Evolutionary conservation across 2,329 filamentous ascomycete genomes (phyloP), one percentile per base, ranked within the genome.

Genomic region (Beauveria sp.): DNA sequence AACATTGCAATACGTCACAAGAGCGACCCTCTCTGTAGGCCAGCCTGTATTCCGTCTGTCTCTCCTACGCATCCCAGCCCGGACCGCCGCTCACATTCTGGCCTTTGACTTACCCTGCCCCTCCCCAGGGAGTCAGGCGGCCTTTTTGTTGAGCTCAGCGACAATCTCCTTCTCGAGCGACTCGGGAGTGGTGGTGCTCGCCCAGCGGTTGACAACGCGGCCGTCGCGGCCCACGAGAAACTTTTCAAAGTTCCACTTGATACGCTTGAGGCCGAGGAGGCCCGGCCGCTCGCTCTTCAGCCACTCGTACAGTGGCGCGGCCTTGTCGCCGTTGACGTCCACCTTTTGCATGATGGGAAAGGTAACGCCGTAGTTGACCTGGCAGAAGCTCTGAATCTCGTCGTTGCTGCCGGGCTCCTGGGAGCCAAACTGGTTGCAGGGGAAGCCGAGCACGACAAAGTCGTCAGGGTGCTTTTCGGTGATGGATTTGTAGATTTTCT

Each of bases 231-330:
- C 89, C 66, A 99, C 80, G 65, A 99, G 79, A 78, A 97, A 99
- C 84, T 99, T 99, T 77, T 99, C 94, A 80, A 97, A 99, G 79
- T 99, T 99, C 94, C 94, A 99, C 88, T 97, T 97, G 70, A 99
- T 82, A 64, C 87, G 77, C 87, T 96, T 93, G 71, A 97, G 74
- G 22, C 94, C 94, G 77, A 97, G 77, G 61, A 97, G 70, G 24
- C 94, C 92, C 1, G 93, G 84, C 80, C 91, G 88, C 76, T 87
- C 78, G 48, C 76, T 75, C 80, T 88, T 89, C 70, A 89, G 75
- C 84, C 84, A 99, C 72, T 89, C 82, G 75, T 83, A 97, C 43
- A 96, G 76, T 1, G 92, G 92, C 68, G 86, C 85, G 53, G 92
- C 89, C 34, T 85, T 80, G 68, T 89, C 85, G 69, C 94, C 94